Evolutionary conservation across 2,329 filamentous ascomycete species (phyloP).

Genomic region (Talaromyces sp.): DNA sequence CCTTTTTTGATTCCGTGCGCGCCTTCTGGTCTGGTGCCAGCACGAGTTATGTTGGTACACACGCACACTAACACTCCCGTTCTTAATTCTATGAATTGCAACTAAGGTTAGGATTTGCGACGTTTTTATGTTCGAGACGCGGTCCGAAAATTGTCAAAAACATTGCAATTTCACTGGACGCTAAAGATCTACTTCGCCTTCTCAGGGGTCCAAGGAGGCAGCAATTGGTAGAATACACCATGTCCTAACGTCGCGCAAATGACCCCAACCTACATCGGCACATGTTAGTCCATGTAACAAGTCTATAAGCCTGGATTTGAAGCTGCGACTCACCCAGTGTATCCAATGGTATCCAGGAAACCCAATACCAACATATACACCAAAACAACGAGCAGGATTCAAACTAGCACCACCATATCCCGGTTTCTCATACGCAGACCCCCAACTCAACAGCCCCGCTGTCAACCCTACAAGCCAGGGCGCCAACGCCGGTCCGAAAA

Average conservation of each 20-base stretch:
- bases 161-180: too few species aligned
- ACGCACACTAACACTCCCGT: too few species aligned
- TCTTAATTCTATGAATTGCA: too few species aligned
- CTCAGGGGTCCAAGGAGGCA: slow-evolving; percentile 3
- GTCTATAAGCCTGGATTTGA: neutral
- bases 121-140: too few species aligned
- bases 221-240: neutral
- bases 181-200: neutral
- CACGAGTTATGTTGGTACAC: too few species aligned
- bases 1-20: too few species aligned
- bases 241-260: slow-evolving; percentile 7
- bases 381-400: slow-evolving; percentile 48
- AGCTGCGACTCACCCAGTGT: slow-evolving; percentile 27
- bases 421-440: slow-evolving; percentile 37
- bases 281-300: neutral
- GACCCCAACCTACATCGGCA: slow-evolving; percentile 1
- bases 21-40: too few species aligned
- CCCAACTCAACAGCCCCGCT: slow-evolving; percentile 37
- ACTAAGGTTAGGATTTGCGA: too few species aligned
- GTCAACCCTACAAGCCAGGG: slow-evolving; percentile 49
- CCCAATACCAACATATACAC: slow-evolving; percentile 39
- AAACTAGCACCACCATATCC: slow-evolving; percentile 45
- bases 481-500: slow-evolving; percentile 50
- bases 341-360: slow-evolving; percentile 39
- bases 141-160: too few species aligned